Conservation (phyloP, 495 filamentous ascomycete species). For the Penicillium flavigenum region DNA sequence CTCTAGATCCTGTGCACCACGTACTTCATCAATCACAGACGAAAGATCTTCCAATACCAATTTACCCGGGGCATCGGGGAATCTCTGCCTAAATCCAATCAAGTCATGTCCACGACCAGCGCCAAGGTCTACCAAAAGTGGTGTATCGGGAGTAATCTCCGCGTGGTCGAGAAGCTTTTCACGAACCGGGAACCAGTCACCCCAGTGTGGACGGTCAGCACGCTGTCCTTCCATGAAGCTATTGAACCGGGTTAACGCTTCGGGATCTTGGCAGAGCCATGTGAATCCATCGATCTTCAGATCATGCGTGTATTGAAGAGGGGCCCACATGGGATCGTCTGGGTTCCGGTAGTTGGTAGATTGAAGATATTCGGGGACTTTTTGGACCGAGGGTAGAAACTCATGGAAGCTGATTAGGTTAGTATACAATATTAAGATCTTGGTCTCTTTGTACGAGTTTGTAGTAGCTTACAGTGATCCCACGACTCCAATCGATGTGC, state of each 20-base stretch:
- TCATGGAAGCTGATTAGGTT: constrained; percentile 15
- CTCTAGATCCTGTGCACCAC: constrained; percentile 21
- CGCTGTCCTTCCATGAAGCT: constrained; percentile 29
- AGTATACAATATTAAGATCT: too few species aligned
- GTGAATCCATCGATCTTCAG: constrained; percentile 28
- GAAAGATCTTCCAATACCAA: constrained; percentile 49
- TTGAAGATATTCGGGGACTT: constrained; percentile 26
- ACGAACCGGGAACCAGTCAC: constrained; percentile 35
- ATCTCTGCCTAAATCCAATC: constrained; percentile 28
- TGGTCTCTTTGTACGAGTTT: too few species aligned
- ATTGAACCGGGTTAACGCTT: constrained; percentile 22
- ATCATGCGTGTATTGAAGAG: constrained; percentile 38
- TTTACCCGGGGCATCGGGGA: constrained; percentile 23
- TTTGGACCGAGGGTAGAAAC: constrained; percentile 17
- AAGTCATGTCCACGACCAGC: constrained; percentile 51
- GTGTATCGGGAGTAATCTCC: constrained; percentile 15
- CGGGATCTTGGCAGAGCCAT: constrained; percentile 22
- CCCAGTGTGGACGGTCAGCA: constrained; percentile 22
- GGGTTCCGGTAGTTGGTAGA: constrained; percentile 23
- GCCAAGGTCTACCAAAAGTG: constrained; percentile 54
- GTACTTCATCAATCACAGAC: constrained; percentile 36
- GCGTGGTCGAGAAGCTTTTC: constrained; percentile 25
- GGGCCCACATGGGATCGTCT: constrained; percentile 25
- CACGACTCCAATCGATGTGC: constrained; percentile 16
- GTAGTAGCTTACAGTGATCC: constrained; percentile 21